phyloP scores from a whole-genome alignment of 768 basidiomycete species.

The Leccinum barrowsii region DNA sequence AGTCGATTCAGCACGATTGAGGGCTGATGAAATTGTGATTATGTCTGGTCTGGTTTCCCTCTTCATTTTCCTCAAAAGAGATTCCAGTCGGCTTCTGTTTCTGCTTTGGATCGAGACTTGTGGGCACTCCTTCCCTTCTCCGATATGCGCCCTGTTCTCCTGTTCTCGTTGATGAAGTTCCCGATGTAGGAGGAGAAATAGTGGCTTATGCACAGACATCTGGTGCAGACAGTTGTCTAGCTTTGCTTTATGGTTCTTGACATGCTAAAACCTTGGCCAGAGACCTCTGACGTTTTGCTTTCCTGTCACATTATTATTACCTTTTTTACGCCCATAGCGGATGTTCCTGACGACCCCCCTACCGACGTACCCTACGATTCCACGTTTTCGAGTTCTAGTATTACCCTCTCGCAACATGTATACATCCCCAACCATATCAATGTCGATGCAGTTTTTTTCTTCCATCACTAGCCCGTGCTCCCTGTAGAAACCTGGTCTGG shows the following conservation, averaged over 20 bases:
- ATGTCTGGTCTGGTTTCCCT: neutral
- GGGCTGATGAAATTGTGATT: neutral
- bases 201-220: conserved; percentile 4
- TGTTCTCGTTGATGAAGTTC: neutral
- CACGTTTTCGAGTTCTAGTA: conserved; percentile 1
- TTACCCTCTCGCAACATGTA: neutral
- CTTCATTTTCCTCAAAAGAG: neutral
- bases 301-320: conserved; percentile 2
- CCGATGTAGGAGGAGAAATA: neutral
- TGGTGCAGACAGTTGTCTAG: neutral
- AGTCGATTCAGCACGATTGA: conserved; percentile 24
- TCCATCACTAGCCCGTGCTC: neutral
- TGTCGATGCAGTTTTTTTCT: neutral
- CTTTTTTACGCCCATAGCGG: neutral
- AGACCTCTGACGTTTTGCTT: neutral
- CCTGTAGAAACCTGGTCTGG: neutral
- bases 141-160: neutral
- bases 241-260: neutral
- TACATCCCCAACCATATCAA: neutral
- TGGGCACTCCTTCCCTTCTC: neutral
- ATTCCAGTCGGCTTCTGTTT: neutral
- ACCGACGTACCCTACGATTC: conserved; percentile 1
- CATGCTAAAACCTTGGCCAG: neutral
- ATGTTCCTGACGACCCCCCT: neutral
- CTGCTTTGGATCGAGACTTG: neutral